Conservation (phyloP, 345 rosid genomes). For the Toxicodendron radicans region DNA sequence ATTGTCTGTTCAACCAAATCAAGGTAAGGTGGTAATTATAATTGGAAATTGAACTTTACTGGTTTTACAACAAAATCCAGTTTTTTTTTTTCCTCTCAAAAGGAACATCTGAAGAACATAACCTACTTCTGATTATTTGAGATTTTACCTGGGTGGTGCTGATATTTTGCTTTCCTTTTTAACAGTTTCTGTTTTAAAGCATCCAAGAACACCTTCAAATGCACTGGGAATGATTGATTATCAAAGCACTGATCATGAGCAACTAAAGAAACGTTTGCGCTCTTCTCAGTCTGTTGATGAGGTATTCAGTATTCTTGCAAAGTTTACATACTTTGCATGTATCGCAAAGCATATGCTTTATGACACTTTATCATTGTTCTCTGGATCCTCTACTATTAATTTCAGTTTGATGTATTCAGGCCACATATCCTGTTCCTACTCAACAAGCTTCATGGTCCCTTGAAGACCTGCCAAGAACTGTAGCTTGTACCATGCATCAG, state of each 20-base stretch:
- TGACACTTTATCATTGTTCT: slow-evolving; percentile 3
- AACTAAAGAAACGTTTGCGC: slow-evolving; percentile 57
- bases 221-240: slow-evolving; percentile 54
- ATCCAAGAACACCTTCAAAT: slow-evolving; percentile 53
- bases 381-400: slow-evolving; percentile 8
- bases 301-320: slow-evolving; percentile 47
- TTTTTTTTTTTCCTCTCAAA: neutral
- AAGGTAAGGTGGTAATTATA: slow-evolving; percentile 41
- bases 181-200: slow-evolving; percentile 50
- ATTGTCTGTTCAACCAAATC: slow-evolving; percentile 52
- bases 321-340: slow-evolving; percentile 1
- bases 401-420: slow-evolving; percentile 35
- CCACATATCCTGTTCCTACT: slow-evolving; percentile 49
- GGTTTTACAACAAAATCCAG: neutral
- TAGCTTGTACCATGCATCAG: slow-evolving; percentile 56
- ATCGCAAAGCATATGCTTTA: slow-evolving; percentile 3
- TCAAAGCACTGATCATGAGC: slow-evolving; percentile 60
- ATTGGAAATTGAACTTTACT: neutral
- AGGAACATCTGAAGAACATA: neutral
- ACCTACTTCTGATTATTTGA: neutral
- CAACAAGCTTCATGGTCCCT: slow-evolving; percentile 53
- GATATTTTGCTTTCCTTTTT: slow-evolving; percentile 15
- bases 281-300: slow-evolving; percentile 63
- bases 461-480: slow-evolving; percentile 64
- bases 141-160: slow-evolving; percentile 5